Evolutionary conservation across 148 eudicot species (phyloP).

Genomic region (Vaccinium corymbosum): DNA sequence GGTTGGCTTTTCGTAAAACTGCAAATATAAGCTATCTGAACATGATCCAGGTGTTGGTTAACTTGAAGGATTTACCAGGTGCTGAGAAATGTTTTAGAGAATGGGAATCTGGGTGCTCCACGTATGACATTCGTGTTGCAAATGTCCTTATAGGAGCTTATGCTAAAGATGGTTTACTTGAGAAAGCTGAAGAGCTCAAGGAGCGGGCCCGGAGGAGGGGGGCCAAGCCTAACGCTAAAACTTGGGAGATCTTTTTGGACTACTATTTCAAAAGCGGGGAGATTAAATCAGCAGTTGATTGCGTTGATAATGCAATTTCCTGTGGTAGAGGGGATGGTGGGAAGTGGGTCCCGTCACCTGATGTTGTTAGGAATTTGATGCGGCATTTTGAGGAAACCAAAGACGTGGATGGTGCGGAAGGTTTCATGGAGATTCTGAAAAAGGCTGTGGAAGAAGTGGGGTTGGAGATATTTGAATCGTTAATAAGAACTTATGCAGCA

Average conservation of each 20-base stretch:
- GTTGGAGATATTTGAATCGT: conserved; percentile 45
- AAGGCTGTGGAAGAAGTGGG: conserved; percentile 48
- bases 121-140: conserved; percentile 73
- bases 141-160: conserved; percentile 72
- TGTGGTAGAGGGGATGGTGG: conserved; percentile 59
- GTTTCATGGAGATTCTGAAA: conserved; percentile 54
- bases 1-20: conserved; percentile 72
- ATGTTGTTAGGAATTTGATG: conserved; percentile 41
- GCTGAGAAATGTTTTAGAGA: conserved; percentile 88
- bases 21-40: conserved; percentile 73
- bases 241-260: conserved; percentile 79
- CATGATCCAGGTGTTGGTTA: conserved; percentile 80
- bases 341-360: conserved; percentile 66
- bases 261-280: conserved; percentile 59
- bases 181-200: conserved; percentile 65
- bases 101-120: conserved; percentile 63
- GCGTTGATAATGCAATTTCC: conserved; percentile 59
- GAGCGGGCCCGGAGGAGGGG: conserved; percentile 55
- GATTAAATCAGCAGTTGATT: conserved; percentile 47
- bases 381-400: conserved; percentile 63
- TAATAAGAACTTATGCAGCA: conserved; percentile 69
- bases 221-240: conserved; percentile 78
- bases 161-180: conserved; percentile 40
- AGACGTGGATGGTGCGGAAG: conserved; percentile 83
- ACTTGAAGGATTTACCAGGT: conserved; percentile 82